These are phyloP conservation scores for Saccharum officinarum DNA, from an alignment of 176 grass and related monocot species.

Conservation along the genomic window DNA sequence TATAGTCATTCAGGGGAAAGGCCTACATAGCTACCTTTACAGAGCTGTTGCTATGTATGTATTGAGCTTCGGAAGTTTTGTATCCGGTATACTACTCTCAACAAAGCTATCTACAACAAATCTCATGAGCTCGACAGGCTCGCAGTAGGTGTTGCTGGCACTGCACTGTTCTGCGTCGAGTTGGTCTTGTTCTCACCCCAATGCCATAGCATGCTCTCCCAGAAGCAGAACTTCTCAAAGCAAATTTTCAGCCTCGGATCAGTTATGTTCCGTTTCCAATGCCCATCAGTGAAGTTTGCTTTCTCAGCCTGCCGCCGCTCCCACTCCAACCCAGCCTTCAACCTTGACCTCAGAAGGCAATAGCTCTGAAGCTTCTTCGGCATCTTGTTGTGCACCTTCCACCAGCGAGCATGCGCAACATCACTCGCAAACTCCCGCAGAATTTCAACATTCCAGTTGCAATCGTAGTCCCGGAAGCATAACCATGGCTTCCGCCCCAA, in stretches of 20 bases:
- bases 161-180: conserved; percentile 35
- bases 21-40: conserved; percentile 63
- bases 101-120: conserved; percentile 51
- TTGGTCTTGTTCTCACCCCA: conserved; percentile 74
- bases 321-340: conserved; percentile 89
- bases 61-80: conserved; percentile 43
- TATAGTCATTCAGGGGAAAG: conserved; percentile 29
- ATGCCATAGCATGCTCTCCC: conserved; percentile 95
- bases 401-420: conserved; percentile 72
- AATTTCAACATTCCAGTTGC: conserved; percentile 84
- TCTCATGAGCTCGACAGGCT: conserved; percentile 50
- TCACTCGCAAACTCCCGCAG: conserved; percentile 84
- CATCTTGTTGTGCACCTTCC: conserved; percentile 85
- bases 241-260: conserved; percentile 72
- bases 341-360: conserved; percentile 73
- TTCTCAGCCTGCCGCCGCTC: conserved; percentile 79
- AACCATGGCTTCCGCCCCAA: conserved; percentile 81
- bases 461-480: conserved; percentile 92
- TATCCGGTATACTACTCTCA: conserved; percentile 51
- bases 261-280: conserved; percentile 69
- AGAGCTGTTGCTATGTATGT: conserved; percentile 60
- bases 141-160: neutral
- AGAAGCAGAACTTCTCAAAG: conserved; percentile 89
- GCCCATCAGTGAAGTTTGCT: conserved; percentile 74
- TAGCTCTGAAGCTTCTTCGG: conserved; percentile 70